A percentile compares a stretch with the other conserved stretches of the same genome.
Conservation (phyloP, 345 rosid species). For the Eucalyptus erythrocorys region DNA sequence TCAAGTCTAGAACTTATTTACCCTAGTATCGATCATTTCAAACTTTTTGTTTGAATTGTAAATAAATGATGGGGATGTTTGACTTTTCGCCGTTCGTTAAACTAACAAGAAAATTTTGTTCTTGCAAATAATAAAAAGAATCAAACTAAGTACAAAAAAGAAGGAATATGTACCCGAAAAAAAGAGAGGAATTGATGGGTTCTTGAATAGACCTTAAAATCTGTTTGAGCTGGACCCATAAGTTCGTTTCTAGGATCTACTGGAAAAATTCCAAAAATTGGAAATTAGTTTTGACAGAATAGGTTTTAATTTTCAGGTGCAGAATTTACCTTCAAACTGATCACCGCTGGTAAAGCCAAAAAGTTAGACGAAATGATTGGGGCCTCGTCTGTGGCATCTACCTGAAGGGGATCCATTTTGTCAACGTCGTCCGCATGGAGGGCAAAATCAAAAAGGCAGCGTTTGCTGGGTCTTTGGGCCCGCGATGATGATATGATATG, state of each 20-base stretch:
- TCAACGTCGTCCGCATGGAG: neutral
- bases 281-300: too few relatives aligned
- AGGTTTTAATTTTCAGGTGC: too few relatives aligned
- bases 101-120: neutral
- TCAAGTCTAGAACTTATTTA: accelerated
- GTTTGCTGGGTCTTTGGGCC: neutral
- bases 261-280: too few relatives aligned
- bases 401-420: neutral
- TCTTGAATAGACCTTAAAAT: too few relatives aligned
- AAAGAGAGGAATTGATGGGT: too few relatives aligned
- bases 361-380: neutral
- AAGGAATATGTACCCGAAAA: too few relatives aligned
- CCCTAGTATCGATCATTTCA: accelerated
- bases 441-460: neutral
- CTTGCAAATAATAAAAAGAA: neutral
- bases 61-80: neutral
- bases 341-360: neutral
- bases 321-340: too few relatives aligned
- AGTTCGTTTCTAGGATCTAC: too few relatives aligned
- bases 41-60: accelerated
- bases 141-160: too few relatives aligned
- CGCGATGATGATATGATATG: neutral
- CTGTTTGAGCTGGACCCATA: too few relatives aligned
- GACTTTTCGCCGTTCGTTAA: accelerated
- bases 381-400: neutral